These are phyloP conservation scores for Canavalia gladiata DNA, from an alignment of 306 rosid species.

Conservation along the genomic window DNA sequence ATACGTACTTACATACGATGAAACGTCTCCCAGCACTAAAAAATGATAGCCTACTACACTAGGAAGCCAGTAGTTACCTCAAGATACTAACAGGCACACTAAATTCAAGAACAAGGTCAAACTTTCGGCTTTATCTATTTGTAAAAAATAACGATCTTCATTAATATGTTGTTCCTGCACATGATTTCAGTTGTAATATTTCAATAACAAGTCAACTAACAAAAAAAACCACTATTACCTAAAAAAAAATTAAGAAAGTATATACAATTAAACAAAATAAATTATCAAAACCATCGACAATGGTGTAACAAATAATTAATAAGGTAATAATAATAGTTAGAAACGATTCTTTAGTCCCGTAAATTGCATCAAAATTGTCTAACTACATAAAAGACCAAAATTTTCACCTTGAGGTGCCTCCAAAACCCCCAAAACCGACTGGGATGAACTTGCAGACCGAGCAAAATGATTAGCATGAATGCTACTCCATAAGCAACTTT, in stretches of 20 bases:
- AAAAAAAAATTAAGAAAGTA: constrained; percentile 52
- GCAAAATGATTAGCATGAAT: constrained; percentile 47
- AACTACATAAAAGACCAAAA: constrained; percentile 59
- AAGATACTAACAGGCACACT: not conserved
- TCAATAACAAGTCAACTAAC: constrained; percentile 42
- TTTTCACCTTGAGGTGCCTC: constrained; percentile 57
- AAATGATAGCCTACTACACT: not conserved
- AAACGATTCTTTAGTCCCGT: constrained; percentile 45
- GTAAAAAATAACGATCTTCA: not conserved
- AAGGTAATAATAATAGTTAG: constrained; percentile 40
- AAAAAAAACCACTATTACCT: constrained; percentile 16
- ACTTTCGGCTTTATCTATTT: constrained; percentile 2
- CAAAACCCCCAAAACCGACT: constrained; percentile 50
- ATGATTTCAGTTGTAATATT: constrained; percentile 37
- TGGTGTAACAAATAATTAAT: constrained; percentile 27
- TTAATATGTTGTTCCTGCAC: constrained; percentile 32
- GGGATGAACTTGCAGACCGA: constrained; percentile 57
- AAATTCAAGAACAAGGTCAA: constrained; percentile 5
- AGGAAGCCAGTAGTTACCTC: not conserved
- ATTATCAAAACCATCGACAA: constrained; percentile 59
- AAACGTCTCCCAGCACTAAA: not conserved
- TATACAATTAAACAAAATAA: constrained; percentile 69
- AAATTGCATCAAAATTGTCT: constrained; percentile 66
- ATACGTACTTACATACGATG: not conserved
- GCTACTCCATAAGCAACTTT: constrained; percentile 19